phyloP scores from a whole-genome alignment of 2,329 filamentous ascomycete species.

The Elsinoe perseae region DNA sequence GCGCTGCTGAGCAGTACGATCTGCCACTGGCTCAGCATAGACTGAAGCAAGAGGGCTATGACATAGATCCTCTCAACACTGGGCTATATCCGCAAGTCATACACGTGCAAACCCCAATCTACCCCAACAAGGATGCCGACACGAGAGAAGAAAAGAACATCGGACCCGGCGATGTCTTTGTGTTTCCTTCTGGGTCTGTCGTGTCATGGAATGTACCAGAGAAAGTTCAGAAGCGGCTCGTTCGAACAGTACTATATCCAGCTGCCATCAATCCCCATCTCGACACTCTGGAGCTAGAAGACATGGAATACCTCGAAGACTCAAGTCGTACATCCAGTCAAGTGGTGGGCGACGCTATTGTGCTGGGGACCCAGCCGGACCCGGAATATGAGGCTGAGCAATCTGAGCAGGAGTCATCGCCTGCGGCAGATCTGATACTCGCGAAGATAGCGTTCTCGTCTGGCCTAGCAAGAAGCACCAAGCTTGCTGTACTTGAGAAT shows the following conservation, averaged over 20 bases:
- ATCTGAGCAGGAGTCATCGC: background rate
- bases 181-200: conserved; percentile 89
- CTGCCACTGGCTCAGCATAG: conserved; percentile 51
- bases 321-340: conserved; percentile 61
- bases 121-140: conserved; percentile 34
- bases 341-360: conserved; percentile 80
- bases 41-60: conserved; percentile 51
- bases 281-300: conserved; percentile 70
- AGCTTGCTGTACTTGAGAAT: conserved; percentile 83
- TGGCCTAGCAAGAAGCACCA: conserved; percentile 83
- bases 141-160: conserved; percentile 34
- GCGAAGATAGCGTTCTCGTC: conserved; percentile 97
- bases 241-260: conserved; percentile 63
- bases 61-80: conserved; percentile 55
- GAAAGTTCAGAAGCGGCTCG: conserved; percentile 60
- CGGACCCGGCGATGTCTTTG: conserved; percentile 70
- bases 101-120: conserved; percentile 45
- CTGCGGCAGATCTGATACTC: conserved; percentile 52
- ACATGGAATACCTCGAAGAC: conserved; percentile 81
- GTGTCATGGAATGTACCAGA: conserved; percentile 85
- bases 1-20: conserved; percentile 60
- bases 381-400: conserved; percentile 15
- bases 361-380: conserved; percentile 65
- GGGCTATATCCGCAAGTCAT: conserved; percentile 59
- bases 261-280: conserved; percentile 70